Evolutionary conservation across 352 stramenopile genomes (phyloP).

Genomic region (Pseudoperonospora humuli): DNA sequence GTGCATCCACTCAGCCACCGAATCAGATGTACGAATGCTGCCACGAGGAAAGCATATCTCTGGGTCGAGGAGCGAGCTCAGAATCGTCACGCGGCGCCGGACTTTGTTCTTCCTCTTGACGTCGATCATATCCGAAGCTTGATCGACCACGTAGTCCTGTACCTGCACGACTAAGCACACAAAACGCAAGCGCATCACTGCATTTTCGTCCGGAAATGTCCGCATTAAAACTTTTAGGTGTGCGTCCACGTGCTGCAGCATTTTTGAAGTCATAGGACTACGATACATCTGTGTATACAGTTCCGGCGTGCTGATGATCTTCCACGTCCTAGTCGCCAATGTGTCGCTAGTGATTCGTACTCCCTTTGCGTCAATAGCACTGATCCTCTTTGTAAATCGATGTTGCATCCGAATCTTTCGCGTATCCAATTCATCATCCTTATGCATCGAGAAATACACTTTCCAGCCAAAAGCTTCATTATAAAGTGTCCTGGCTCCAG

Average conservation of each 20-base stretch:
- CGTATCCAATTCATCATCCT: background rate
- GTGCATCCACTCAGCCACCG: conserved; percentile 22
- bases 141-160: conserved; percentile 25
- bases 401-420: conserved; percentile 25
- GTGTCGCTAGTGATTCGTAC: conserved; percentile 25
- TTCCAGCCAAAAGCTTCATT: conserved; percentile 31
- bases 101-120: conserved; percentile 6
- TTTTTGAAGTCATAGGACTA: conserved; percentile 28
- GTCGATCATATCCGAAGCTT: conserved; percentile 1
- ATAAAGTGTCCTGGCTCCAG: conserved; percentile 14
- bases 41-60: conserved; percentile 21
- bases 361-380: conserved; percentile 12
- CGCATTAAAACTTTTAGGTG: conserved; percentile 34
- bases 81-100: conserved; percentile 21
- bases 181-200: conserved; percentile 24
- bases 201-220: conserved; percentile 31
- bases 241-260: conserved; percentile 33
- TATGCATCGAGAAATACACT: conserved; percentile 24
- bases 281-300: conserved; percentile 36
- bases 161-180: conserved; percentile 24
- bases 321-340: conserved; percentile 27
- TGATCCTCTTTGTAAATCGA: conserved; percentile 30
- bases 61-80: conserved; percentile 24
- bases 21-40: conserved; percentile 6
- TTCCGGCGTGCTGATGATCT: conserved; percentile 29